phyloP scores from a whole-genome alignment of 179 eudicot genomes.

The Dionaea muscipula region DNA sequence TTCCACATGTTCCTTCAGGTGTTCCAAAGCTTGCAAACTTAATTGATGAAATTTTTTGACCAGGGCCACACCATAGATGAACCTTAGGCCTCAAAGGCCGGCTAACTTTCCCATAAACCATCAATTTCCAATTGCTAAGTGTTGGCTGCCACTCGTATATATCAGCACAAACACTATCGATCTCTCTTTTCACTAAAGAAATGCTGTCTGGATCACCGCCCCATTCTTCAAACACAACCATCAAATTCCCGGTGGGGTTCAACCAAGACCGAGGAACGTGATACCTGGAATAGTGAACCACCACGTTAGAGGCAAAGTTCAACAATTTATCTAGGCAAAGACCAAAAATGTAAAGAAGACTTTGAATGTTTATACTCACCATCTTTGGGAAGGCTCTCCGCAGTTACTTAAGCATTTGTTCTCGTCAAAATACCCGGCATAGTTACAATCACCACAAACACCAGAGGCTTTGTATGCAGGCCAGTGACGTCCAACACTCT shows the following conservation, averaged over 20 bases:
- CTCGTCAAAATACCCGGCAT: conserved; percentile 65
- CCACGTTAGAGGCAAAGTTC: not conserved
- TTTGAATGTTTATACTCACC: conserved; percentile 27
- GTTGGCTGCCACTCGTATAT: conserved; percentile 91
- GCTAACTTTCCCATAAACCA: conserved; percentile 54
- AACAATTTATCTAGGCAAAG: not conserved
- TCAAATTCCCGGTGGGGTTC: conserved; percentile 58
- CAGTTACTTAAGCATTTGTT: conserved; percentile 82
- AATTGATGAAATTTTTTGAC: conserved; percentile 64
- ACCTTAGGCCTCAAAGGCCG: conserved; percentile 79
- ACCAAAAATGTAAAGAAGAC: not conserved
- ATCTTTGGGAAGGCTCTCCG: conserved; percentile 90
- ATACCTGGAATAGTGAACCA: conserved; percentile 44
- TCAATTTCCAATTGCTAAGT: conserved; percentile 53
- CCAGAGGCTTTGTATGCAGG: conserved; percentile 77
- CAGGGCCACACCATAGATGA: conserved; percentile 67
- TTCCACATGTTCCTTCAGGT: conserved; percentile 78
- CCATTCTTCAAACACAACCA: conserved; percentile 82
- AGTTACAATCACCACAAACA: conserved; percentile 52
- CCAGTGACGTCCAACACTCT: conserved; percentile 86
- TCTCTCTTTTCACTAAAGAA: conserved; percentile 61
- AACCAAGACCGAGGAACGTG: conserved; percentile 96
- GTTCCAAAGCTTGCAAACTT: conserved; percentile 98
- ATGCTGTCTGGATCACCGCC: conserved; percentile 79
- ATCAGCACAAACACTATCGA: conserved; percentile 65